Evolutionary conservation across 2,329 filamentous ascomycete genomes (phyloP).

Genomic region (Aspergillus pseudotamarii): DNA sequence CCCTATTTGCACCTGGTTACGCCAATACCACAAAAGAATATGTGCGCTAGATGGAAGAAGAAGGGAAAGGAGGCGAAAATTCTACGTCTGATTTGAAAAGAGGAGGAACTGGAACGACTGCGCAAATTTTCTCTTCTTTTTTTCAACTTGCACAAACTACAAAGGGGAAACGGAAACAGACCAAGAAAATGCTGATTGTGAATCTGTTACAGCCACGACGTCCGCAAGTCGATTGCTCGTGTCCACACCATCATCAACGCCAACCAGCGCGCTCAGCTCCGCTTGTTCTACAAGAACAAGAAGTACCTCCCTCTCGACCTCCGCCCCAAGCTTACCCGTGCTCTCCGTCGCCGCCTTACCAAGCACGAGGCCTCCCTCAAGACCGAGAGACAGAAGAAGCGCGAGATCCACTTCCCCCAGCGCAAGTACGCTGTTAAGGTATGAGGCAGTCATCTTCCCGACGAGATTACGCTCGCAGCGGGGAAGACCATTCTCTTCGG

Average conservation of each 20-base stretch:
- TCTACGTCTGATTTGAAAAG: constrained; percentile 7
- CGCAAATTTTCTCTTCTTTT: neutral
- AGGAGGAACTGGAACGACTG: constrained; percentile 5
- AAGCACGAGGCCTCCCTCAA: constrained; percentile 82
- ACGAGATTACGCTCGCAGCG: neutral
- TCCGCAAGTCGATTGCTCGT: constrained; percentile 99
- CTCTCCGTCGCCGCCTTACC: constrained; percentile 92
- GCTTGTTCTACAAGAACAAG: constrained; percentile 99
- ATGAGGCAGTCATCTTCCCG: constrained; percentile 35
- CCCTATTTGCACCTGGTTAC: neutral
- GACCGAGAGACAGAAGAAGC: constrained; percentile 97
- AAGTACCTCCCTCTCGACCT: constrained; percentile 99
- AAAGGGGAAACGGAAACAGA: neutral
- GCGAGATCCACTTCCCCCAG: constrained; percentile 92
- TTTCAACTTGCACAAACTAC: neutral
- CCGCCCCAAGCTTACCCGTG: constrained; percentile 96
- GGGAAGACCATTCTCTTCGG: neutral
- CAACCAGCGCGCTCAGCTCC: constrained; percentile 97
- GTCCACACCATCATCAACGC: constrained; percentile 99
- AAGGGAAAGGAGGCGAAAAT: constrained; percentile 3
- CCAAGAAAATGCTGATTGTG: constrained; percentile 29
- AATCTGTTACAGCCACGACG: constrained; percentile 73
- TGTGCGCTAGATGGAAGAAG: neutral
- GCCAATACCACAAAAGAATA: neutral
- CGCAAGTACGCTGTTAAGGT: constrained; percentile 99